phyloP scores from a whole-genome alignment of 2,329 filamentous ascomycete genomes.

The Tolypocladium album region DNA sequence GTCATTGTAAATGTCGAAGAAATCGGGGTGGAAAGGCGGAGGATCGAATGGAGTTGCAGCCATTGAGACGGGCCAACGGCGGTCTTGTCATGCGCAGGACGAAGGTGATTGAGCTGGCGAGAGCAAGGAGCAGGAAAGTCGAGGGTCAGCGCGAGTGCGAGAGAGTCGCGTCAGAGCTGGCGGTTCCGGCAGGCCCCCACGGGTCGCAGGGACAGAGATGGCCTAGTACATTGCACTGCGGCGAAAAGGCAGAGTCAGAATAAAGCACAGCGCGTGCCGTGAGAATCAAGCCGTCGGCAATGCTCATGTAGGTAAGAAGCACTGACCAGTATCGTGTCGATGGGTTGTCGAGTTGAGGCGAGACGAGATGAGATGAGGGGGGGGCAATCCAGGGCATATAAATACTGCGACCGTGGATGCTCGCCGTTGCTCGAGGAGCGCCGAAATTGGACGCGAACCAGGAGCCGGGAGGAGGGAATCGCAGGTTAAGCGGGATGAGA shows the following conservation, averaged over 20 bases:
- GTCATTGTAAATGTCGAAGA: slow-evolving; percentile 48
- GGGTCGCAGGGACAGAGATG: slow-evolving; percentile 20
- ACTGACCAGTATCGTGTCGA: not conserved
- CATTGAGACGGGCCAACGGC: slow-evolving; percentile 28
- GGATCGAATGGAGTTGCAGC: slow-evolving; percentile 38
- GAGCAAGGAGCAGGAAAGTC: slow-evolving; percentile 3
- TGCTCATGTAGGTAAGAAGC: not conserved
- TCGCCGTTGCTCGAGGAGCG: not conserved
- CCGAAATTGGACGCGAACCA: not conserved
- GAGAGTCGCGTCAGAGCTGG: slow-evolving; percentile 8
- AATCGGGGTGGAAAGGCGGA: slow-evolving; percentile 29
- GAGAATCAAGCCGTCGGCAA: not conserved
- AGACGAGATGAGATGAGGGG: too few species aligned
- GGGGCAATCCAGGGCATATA: not conserved
- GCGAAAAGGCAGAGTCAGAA: slow-evolving; percentile 2
- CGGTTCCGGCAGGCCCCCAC: slow-evolving; percentile 21
- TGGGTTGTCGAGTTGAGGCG: not conserved
- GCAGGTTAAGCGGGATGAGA: not conserved
- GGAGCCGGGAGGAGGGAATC: not conserved
- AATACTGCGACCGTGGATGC: not conserved
- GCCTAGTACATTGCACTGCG: slow-evolving; percentile 23
- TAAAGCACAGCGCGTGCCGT: not conserved
- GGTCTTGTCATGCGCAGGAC: slow-evolving; percentile 16
- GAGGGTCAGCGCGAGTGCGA: slow-evolving; percentile 5
- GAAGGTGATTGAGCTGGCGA: not conserved